phyloP scores from a whole-genome alignment of 768 basidiomycete species.

The Pulveroboletus ravenelii region DNA sequence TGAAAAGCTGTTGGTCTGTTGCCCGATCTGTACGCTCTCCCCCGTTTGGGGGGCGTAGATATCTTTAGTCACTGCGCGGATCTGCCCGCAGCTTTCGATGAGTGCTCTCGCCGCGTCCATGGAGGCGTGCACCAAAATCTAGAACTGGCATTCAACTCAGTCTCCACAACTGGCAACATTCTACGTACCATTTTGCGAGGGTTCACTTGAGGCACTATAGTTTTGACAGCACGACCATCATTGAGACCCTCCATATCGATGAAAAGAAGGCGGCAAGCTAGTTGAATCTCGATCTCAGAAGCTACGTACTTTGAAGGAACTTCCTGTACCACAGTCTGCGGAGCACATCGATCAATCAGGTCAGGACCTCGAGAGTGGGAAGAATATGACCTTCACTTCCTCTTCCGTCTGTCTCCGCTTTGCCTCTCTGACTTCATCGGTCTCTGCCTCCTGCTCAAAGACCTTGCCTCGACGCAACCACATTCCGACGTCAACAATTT shows the following conservation, averaged over 20 bases:
- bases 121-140: slow-evolving; percentile 89
- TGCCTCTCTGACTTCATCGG: slow-evolving; percentile 70
- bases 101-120: slow-evolving; percentile 63
- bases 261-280: slow-evolving; percentile 84
- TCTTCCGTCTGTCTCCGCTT: slow-evolving; percentile 67
- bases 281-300: slow-evolving; percentile 67
- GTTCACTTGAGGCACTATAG: slow-evolving; percentile 93
- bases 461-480: slow-evolving; percentile 92
- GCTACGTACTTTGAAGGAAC: slow-evolving; percentile 89
- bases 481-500: slow-evolving; percentile 91
- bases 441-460: slow-evolving; percentile 85
- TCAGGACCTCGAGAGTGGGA: background rate
- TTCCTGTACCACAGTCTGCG: slow-evolving; percentile 70
- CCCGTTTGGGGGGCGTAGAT: slow-evolving; percentile 74
- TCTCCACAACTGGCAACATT: background rate
- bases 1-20: slow-evolving; percentile 92
- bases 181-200: slow-evolving; percentile 84
- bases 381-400: slow-evolving; percentile 56
- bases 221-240: slow-evolving; percentile 95
- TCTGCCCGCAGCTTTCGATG: slow-evolving; percentile 74
- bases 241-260: slow-evolving; percentile 96
- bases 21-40: slow-evolving; percentile 87
- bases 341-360: slow-evolving; percentile 7
- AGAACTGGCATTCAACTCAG: background rate
- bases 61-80: slow-evolving; percentile 88